Evolutionary conservation across 164 flowering plant genomes (phyloP).

Genomic region (Pachysandra terminalis): DNA sequence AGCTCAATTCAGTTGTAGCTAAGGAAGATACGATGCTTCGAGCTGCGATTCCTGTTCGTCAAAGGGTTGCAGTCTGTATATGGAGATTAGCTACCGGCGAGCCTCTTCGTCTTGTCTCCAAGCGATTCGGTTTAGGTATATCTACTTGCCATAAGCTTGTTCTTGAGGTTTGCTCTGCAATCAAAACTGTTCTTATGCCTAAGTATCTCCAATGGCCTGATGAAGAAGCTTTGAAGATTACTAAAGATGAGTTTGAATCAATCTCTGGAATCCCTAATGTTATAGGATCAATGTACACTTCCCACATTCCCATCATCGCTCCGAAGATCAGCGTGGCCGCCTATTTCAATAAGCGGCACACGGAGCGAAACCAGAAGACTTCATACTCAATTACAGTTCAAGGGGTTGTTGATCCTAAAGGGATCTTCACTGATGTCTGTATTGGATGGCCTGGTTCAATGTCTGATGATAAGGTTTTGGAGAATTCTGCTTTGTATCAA

Average conservation of each 20-base stretch:
- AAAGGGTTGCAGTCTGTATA: constrained; percentile 81
- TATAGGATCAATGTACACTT: constrained; percentile 73
- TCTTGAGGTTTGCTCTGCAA: constrained; percentile 77
- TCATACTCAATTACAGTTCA: constrained; percentile 82
- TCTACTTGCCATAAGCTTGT: constrained; percentile 89
- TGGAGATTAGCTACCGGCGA: constrained; percentile 88
- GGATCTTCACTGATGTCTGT: constrained; percentile 72
- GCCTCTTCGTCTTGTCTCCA: constrained; percentile 73
- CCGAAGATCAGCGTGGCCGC: constrained; percentile 63
- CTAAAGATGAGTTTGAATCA: constrained; percentile 39
- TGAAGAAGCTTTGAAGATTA: constrained; percentile 16
- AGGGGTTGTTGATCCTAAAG: constrained; percentile 61
- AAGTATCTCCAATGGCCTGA: constrained; percentile 75
- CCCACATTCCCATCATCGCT: constrained; percentile 78
- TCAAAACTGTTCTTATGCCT: constrained; percentile 58
- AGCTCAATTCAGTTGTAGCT: constrained; percentile 56
- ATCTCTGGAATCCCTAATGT: constrained; percentile 62
- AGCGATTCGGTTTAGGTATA: constrained; percentile 76
- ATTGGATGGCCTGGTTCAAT: constrained; percentile 88
- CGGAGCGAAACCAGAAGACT: constrained; percentile 81
- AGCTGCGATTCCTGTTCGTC: constrained; percentile 79
- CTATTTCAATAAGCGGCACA: constrained; percentile 72
- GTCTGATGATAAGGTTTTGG: constrained; percentile 65
- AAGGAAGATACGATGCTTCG: constrained; percentile 85
- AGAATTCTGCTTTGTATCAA: constrained; percentile 56